Evolutionary conservation across 768 basidiomycete species (phyloP), one percentile per base, ranked within the genome.

Genomic region (Amanita pseudoporphyria): DNA sequence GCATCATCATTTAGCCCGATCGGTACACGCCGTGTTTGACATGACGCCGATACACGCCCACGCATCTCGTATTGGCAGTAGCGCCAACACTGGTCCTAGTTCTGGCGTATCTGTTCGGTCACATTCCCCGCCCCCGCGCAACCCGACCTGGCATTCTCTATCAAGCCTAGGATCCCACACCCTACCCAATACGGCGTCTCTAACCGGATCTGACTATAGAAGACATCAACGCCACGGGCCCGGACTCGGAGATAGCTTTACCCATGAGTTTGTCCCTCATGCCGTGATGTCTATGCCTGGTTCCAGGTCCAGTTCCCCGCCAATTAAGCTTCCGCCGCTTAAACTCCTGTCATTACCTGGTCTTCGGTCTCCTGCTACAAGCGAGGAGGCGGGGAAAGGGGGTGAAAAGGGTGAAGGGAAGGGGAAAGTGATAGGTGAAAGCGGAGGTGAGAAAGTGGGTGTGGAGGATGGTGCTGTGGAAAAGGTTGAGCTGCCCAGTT

Each of bases 1-100:
- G 33, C 77, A 81, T 52, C 75, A 78, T 52, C 81, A 87, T 59
- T 76, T 94, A 32, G 88, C 87, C 3, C 86, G 89, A 59, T 87
- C 84, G 0, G 84, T 95, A 19, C 81, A 87, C 33, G 72, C 83
- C 28, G 92, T 91, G 42, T 96, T 96, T 55, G 89, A 87, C 3
- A 94, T 93, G 87, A 92, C 91, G 5, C 89, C 88, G 0, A 89
- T 91, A 33, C 75, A 76, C 37, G 58, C 60, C 44, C 53, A 43
- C n/a, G 19, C 19, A n/a, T 26, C 22, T 41, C 32, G 47, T 33
- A 18, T 19, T 38, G 16, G 13, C 22, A 24, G 14, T 22, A 2
- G 16, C 5, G 5, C 12, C 16, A 18, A 5, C 19, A 6, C 16
- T 40, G 5, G 38, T 16, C 38, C 45, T 14, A 10, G 32, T 13